phyloP scores from a whole-genome alignment of 2,329 filamentous ascomycete genomes.

The Tricladium varicosporioides region DNA sequence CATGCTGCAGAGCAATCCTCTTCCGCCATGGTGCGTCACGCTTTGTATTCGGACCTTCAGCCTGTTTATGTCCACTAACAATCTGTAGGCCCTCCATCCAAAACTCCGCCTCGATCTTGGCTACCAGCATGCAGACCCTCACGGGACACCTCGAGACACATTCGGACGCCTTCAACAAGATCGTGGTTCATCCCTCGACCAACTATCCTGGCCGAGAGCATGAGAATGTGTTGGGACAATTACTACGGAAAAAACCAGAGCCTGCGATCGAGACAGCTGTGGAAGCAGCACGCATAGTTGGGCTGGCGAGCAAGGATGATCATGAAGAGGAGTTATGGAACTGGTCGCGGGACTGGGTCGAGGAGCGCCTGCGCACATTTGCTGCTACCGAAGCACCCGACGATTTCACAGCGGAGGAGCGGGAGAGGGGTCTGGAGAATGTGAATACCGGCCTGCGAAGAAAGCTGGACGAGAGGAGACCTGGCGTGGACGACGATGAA shows the following conservation, averaged over 20 bases:
- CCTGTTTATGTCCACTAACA: neutral
- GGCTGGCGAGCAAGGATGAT: slow-evolving; percentile 35
- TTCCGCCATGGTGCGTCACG: slow-evolving; percentile 61
- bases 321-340: slow-evolving; percentile 60
- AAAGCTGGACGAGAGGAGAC: slow-evolving; percentile 18
- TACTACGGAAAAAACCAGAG: slow-evolving; percentile 82
- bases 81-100: slow-evolving; percentile 63
- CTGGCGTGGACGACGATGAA: slow-evolving; percentile 8
- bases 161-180: slow-evolving; percentile 63
- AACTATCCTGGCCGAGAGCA: slow-evolving; percentile 71
- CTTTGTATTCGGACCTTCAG: neutral
- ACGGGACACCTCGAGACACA: slow-evolving; percentile 64
- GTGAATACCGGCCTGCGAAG: slow-evolving; percentile 69
- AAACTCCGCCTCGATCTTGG: slow-evolving; percentile 68
- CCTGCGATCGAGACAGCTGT: slow-evolving; percentile 74
- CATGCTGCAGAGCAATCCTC: slow-evolving; percentile 59
- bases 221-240: slow-evolving; percentile 61
- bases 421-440: slow-evolving; percentile 61
- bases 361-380: slow-evolving; percentile 42
- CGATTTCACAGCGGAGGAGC: slow-evolving; percentile 71
- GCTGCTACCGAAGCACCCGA: slow-evolving; percentile 52
- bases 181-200: slow-evolving; percentile 74
- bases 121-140: slow-evolving; percentile 66
- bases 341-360: slow-evolving; percentile 39
- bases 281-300: slow-evolving; percentile 54